These are phyloP conservation scores for Candida pseudofarinosa DNA, from an alignment of 805 yeast genomes.

Conservation along the genomic window DNA sequence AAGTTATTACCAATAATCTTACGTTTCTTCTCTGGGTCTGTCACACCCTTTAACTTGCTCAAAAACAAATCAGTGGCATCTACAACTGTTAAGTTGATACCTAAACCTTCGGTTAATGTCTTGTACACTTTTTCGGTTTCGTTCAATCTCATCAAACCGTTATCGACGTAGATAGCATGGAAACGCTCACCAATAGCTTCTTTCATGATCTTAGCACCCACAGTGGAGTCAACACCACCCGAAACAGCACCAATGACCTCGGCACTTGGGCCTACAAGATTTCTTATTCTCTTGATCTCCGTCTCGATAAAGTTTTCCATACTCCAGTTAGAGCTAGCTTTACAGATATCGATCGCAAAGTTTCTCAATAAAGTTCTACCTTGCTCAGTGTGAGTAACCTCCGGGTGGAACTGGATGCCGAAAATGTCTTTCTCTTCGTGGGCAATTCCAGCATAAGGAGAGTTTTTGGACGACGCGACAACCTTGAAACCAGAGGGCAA, in stretches of 20 bases:
- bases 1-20: conserved; percentile 98
- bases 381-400: conserved; percentile 91
- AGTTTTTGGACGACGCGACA: conserved; percentile 88
- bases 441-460: conserved; percentile 92
- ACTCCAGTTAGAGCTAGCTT: conserved; percentile 88
- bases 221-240: conserved; percentile 99
- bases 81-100: conserved; percentile 89
- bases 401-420: conserved; percentile 99
- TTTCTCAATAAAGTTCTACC: conserved; percentile 86
- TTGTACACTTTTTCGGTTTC: conserved; percentile 87
- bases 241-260: conserved; percentile 99
- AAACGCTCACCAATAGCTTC: conserved; percentile 98
- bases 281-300: conserved; percentile 88
- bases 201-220: conserved; percentile 96
- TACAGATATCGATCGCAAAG: conserved; percentile 89
- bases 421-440: conserved; percentile 68
- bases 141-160: conserved; percentile 94
- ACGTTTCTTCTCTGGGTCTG: conserved; percentile 98
- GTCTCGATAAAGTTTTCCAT: conserved; percentile 98
- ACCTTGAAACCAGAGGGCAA: conserved; percentile 85
- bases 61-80: conserved; percentile 92
- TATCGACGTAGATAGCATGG: conserved; percentile 97
- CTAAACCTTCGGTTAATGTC: conserved; percentile 88
- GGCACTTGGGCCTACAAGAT: conserved; percentile 92
- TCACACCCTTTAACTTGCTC: conserved; percentile 81